These are phyloP conservation scores for Gamsiella multidivaricata DNA, from an alignment of 192 early-diverging fungal species.

Conservation along the genomic window DNA sequence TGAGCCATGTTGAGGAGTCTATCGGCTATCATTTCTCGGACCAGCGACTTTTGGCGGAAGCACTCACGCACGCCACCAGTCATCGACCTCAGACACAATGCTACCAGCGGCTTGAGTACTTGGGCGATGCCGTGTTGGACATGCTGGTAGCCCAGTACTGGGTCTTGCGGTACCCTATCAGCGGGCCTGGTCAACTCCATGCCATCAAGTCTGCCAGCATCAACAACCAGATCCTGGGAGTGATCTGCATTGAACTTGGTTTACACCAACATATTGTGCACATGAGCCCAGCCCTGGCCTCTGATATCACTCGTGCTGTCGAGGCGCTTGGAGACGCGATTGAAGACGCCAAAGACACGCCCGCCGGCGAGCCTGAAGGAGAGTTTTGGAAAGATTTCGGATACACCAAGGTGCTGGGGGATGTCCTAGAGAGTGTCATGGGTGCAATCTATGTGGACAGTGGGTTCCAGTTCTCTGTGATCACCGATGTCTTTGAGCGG, in stretches of 20 bases:
- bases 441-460: slow-evolving; percentile 90
- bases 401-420: slow-evolving; percentile 88
- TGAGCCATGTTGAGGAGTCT: slow-evolving; percentile 43
- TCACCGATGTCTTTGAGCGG: slow-evolving; percentile 29
- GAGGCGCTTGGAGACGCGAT: slow-evolving; percentile 48
- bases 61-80: slow-evolving; percentile 82
- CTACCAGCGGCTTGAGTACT: slow-evolving; percentile 93
- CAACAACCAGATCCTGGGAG: slow-evolving; percentile 85
- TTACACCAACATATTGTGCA: slow-evolving; percentile 80
- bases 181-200: slow-evolving; percentile 77
- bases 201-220: slow-evolving; percentile 84
- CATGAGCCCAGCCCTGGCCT: slow-evolving; percentile 61
- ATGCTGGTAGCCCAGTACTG: slow-evolving; percentile 78
- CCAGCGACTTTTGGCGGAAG: slow-evolving; percentile 72
- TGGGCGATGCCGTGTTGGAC: slow-evolving; percentile 86
- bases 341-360: slow-evolving; percentile 43
- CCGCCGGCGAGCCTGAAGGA: slow-evolving; percentile 42
- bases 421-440: slow-evolving; percentile 86
- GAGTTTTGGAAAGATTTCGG: slow-evolving; percentile 82
- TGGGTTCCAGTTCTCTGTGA: slow-evolving; percentile 55
- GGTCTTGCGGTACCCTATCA: slow-evolving; percentile 70
- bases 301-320: slow-evolving; percentile 67
- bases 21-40: slow-evolving; percentile 75
- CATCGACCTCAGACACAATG: slow-evolving; percentile 66
- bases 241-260: slow-evolving; percentile 69